Percentiles rank a stretch among this genome's conserved stretches.
Evolutionary conservation across 805 yeast genomes (phyloP).

Genomic region (Ogataea degrootiae): DNA sequence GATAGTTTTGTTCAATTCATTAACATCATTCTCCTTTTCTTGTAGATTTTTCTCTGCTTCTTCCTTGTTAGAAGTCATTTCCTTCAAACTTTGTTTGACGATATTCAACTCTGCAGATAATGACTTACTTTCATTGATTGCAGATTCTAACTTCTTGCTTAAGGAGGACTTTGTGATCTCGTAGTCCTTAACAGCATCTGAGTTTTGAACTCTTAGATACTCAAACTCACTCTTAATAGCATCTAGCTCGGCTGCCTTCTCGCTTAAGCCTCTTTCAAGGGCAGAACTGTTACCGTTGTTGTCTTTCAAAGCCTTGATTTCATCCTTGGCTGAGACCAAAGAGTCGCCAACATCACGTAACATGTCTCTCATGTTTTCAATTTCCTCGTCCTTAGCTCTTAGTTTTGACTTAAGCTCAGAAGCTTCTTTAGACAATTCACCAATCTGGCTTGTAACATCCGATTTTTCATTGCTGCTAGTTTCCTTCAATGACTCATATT

Average conservation of each 20-base stretch:
- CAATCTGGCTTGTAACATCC: constrained; percentile 3
- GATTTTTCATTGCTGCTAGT: background rate
- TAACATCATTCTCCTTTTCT: constrained; percentile 14
- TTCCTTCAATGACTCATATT: background rate
- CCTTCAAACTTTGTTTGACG: constrained; percentile 2
- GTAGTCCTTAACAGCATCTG: constrained; percentile 32
- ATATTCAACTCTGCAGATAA: constrained; percentile 5
- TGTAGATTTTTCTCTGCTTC: constrained; percentile 16
- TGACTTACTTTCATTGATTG: constrained; percentile 11
- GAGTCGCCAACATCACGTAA: constrained; percentile 73
- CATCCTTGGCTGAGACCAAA: constrained; percentile 63
- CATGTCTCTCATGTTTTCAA: constrained; percentile 72
- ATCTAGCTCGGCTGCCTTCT: constrained; percentile 17
- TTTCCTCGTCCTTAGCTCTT: constrained; percentile 50
- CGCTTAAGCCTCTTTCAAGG: constrained; percentile 1
- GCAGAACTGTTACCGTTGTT: constrained; percentile 2
- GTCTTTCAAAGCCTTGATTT: constrained; percentile 38
- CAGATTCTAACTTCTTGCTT: constrained; percentile 19
- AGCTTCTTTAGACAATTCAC: constrained; percentile 7
- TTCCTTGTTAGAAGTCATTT: constrained; percentile 4
- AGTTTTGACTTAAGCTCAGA: constrained; percentile 27
- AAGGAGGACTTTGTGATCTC: constrained; percentile 26
- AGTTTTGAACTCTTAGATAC: constrained; percentile 32
- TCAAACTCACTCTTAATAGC: constrained; percentile 20
- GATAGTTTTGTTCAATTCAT: constrained; percentile 12